Evolutionary conservation across 305 asterid species (phyloP), one percentile per base, ranked within the genome.

Genomic region (Solanum chacoense): DNA sequence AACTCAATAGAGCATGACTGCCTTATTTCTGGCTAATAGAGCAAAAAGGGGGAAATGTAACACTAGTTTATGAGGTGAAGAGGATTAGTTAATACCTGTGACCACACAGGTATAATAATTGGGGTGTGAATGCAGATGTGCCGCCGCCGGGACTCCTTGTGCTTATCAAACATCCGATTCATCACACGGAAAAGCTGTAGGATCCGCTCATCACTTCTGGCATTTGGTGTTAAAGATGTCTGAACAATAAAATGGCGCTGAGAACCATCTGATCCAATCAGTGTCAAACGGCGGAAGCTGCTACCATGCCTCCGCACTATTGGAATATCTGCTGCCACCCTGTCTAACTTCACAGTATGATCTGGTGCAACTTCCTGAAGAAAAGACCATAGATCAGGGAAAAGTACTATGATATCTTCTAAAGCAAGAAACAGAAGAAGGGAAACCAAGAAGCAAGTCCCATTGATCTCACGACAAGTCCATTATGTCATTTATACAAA

Each of bases 281-380:
- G 94, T 32, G 99, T 95, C 95, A 98, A 92, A 71, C 99, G 98
- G 85, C 99, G 94, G 93, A 98, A 96, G 92, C 99, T 98, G 98
- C 99, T 96, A 42, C 99, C 99, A 89, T 98, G 99, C 93, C 99
- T 95, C 90, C 99, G 93, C 89, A 98, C 99, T 88, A 96, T 96
- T 26, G 99, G 99, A 90, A 98, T 93, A 89, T 96, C 99, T 86
- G 99, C 95, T 90, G 97, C 99, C 88, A 96, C 99, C 88, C 99
- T 94, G 91, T 98, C 99, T 85, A 98, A 92, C 98, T 98, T 98
- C 90, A 98, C 96, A 6, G 99, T 96, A 93, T 98, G 99, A 93
- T 98, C 99, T 71, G 99, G 99, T 80, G 99, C 95, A 74, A 98
- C 98, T 94, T 98, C 99, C 99, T 98, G 93, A 83, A 90, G 74